A percentile compares a stretch with the other conserved stretches of the same genome.
Conservation (phyloP, 1,284 basidiomycete genomes). For the Rhodotorula mucilaginosa region DNA sequence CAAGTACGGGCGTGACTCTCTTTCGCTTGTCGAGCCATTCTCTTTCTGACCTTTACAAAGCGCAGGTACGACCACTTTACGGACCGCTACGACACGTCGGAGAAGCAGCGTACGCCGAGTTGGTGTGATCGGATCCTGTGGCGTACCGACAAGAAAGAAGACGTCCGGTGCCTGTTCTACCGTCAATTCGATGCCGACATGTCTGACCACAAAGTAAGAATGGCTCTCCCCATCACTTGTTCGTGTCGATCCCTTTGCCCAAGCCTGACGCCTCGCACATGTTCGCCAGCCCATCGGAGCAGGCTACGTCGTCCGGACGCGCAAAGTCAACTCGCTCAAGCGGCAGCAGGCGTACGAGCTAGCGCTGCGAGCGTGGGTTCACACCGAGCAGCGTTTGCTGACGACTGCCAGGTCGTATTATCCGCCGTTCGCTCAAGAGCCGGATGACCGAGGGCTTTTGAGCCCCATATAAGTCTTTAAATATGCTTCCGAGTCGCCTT, state of each 20-base stretch:
- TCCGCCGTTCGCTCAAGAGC: background rate
- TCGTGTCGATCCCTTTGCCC: no score
- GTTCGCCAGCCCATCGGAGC: constrained; percentile 43
- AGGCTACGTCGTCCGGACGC: constrained; percentile 21
- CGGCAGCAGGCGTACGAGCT: background rate
- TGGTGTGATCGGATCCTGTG: constrained; percentile 96
- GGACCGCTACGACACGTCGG: constrained; percentile 77
- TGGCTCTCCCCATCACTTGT: no score
- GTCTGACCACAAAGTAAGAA: constrained; percentile 46
- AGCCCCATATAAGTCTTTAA: no score
- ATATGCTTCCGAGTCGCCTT: background rate
- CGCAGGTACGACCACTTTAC: constrained; percentile 66
- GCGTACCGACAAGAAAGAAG: constrained; percentile 44
- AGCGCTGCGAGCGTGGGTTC: constrained; percentile 18
- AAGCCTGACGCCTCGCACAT: no score
- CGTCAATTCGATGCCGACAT: constrained; percentile 47
- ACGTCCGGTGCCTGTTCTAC: constrained; percentile 42
- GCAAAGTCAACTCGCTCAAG: constrained; percentile 17
- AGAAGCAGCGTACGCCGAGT: constrained; percentile 83
- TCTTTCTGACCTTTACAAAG: background rate
- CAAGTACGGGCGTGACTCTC: constrained; percentile 56
- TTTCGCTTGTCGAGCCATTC: background rate
- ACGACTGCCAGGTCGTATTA: constrained; percentile 14
- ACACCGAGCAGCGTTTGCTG: constrained; percentile 9
- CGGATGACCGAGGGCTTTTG: no score